Evolutionary conservation across 2,329 filamentous ascomycete species (phyloP).

Genomic region (Calcarisporium arbuscula): DNA sequence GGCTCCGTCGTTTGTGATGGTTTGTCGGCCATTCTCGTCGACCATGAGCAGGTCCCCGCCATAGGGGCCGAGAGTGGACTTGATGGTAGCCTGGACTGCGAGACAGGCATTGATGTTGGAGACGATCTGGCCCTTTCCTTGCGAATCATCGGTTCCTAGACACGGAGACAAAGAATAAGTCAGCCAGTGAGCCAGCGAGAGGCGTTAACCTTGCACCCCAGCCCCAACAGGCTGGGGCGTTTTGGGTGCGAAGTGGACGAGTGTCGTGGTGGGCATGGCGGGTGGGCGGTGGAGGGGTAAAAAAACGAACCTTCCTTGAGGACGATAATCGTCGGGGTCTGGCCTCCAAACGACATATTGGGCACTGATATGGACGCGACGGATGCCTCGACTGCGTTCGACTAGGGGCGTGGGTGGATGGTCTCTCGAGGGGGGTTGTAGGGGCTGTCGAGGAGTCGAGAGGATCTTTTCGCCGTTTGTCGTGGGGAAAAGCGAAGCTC

Average conservation of each 20-base stretch:
- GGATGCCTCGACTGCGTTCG: conserved; percentile 9
- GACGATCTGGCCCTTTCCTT: conserved; percentile 92
- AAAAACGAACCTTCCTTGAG: conserved; percentile 86
- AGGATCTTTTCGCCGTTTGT: conserved; percentile 11
- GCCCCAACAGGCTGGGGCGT: background rate
- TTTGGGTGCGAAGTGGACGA: conserved; percentile 8
- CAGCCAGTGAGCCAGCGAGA: conserved; percentile 12
- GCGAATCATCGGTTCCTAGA: conserved; percentile 89
- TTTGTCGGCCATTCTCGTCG: conserved; percentile 90
- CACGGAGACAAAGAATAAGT: conserved; percentile 8
- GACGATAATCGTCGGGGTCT: conserved; percentile 96
- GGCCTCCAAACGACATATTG: conserved; percentile 91
- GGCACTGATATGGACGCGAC: conserved; percentile 9
- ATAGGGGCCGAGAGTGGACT: conserved; percentile 92
- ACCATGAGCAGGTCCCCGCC: conserved; percentile 95
- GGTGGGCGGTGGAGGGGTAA: conserved; percentile 31
- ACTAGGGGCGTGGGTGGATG: conserved; percentile 2
- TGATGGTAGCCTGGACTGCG: conserved; percentile 91
- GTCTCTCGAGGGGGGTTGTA: conserved; percentile 13
- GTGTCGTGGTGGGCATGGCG: conserved; percentile 10
- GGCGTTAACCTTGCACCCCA: background rate
- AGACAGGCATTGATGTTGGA: conserved; percentile 99
- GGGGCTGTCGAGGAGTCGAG: conserved; percentile 10
- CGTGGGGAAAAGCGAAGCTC: conserved; percentile 26
- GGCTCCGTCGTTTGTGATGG: conserved; percentile 97